Percentiles rank a stretch among this genome's conserved stretches.
phyloP scores from a whole-genome alignment of 2,329 filamentous ascomycete genomes.

The Cladosporium cucumerinum region DNA sequence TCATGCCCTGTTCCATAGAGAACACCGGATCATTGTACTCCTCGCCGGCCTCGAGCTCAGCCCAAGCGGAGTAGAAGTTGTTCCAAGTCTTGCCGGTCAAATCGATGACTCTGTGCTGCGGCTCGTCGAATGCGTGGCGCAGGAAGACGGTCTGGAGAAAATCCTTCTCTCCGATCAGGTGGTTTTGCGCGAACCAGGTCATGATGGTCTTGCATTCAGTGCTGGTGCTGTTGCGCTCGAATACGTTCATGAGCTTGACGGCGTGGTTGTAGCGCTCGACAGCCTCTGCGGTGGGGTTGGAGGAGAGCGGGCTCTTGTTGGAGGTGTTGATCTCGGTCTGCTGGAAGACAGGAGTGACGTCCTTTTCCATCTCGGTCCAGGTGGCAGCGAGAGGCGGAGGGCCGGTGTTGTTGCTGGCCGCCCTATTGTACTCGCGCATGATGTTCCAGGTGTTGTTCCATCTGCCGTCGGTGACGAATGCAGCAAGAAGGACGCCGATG shows the following conservation, averaged over 20 bases:
- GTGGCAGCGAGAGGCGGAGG: neutral
- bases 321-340: neutral
- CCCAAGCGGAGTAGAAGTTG: neutral
- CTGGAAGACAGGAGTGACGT: neutral
- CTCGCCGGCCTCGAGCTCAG: neutral
- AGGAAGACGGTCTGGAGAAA: neutral
- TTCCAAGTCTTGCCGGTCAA: neutral
- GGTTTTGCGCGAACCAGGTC: neutral
- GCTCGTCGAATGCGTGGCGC: neutral
- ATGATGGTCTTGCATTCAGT: neutral
- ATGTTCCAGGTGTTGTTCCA: neutral
- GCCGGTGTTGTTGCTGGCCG: neutral
- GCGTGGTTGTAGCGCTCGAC: neutral
- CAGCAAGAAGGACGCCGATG: neutral
- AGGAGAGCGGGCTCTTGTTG: neutral
- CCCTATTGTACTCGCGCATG: neutral
- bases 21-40: neutral
- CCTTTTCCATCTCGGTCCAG: neutral
- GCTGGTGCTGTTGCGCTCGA: neutral
- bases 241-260: neutral
- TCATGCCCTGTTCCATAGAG: neutral
- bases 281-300: neutral
- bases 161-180: neutral
- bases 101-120: neutral
- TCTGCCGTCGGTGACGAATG: neutral